Evolutionary conservation across 345 rosid species (phyloP).

Genomic region (Nephelium lappaceum): DNA sequence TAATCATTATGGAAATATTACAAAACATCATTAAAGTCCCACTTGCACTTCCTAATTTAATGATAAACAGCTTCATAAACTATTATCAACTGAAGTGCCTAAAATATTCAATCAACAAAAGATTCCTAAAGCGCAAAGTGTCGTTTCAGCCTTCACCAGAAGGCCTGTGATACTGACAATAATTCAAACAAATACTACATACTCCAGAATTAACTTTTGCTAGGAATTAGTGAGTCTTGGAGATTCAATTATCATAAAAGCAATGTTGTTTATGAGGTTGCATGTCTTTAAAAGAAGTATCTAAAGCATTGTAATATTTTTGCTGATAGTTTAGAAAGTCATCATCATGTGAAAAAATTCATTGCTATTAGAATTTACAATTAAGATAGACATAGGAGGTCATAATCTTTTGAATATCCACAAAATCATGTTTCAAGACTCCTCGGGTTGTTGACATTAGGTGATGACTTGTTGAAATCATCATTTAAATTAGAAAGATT

Average conservation of each 20-base stretch:
- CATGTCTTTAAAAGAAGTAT: not conserved
- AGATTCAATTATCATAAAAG: not conserved
- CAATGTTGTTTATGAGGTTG: not conserved
- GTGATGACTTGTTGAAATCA: not conserved
- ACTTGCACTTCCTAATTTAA: not conserved
- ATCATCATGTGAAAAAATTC: not conserved
- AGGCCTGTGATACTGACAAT: not conserved
- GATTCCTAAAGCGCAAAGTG: not conserved
- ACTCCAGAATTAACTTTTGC: not conserved
- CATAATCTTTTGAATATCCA: not conserved
- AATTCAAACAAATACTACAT: not conserved
- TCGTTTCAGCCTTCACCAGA: not conserved
- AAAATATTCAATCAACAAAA: not conserved
- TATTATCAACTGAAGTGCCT: not conserved
- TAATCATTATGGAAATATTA: not conserved
- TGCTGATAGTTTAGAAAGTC: not conserved
- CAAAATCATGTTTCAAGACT: not conserved
- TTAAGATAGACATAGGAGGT: not conserved
- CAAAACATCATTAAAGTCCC: not conserved
- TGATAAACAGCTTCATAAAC: not conserved
- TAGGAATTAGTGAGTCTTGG: not conserved
- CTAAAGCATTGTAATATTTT: not conserved
- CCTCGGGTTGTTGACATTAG: not conserved
- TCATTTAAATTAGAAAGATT: not conserved
- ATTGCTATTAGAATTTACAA: not conserved